A percentile compares a stretch with the other conserved stretches of the same genome.
These are phyloP conservation scores for Debaryomyces sp. DNA, from an alignment of 1,139 yeast genomes.

Conservation along the genomic window DNA sequence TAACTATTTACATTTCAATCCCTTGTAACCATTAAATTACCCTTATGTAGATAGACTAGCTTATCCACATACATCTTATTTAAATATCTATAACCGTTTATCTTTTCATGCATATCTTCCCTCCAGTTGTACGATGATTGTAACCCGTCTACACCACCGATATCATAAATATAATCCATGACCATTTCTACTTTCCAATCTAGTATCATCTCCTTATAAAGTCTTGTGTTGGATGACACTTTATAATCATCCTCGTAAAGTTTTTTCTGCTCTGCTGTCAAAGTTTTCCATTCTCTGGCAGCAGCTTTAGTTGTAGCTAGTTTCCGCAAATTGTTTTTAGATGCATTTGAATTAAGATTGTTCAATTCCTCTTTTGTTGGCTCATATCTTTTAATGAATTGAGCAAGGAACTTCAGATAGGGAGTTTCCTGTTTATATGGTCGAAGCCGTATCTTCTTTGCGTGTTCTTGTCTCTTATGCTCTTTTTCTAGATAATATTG, in stretches of 20 bases:
- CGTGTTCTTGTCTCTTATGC: constrained; percentile 10
- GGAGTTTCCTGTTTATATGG: constrained; percentile 7
- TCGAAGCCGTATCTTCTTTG: constrained; percentile 4
- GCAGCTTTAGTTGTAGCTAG: constrained; percentile 1
- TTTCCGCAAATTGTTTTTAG: background rate
- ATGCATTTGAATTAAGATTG: background rate
- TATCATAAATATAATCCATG: constrained; percentile 29
- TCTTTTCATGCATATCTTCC: constrained; percentile 11
- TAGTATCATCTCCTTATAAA: constrained; percentile 17
- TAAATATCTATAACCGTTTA: constrained; percentile 13
- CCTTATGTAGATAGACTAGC: background rate
- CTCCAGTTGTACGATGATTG: constrained; percentile 18
- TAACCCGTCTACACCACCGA: constrained; percentile 19
- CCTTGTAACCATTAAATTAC: background rate
- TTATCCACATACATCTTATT: constrained; percentile 13
- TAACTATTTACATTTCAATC: background rate
- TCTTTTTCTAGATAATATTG: constrained; percentile 14
- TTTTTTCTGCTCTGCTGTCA: constrained; percentile 8
- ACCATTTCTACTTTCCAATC: constrained; percentile 24
- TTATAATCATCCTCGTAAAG: constrained; percentile 6
- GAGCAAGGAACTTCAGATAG: constrained; percentile 3
- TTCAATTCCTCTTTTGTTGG: background rate
- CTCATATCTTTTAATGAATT: background rate
- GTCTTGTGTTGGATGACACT: constrained; percentile 7
- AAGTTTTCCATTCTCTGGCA: constrained; percentile 8